phyloP scores from a whole-genome alignment of 331 rosid species.

The Quercus lobata region DNA sequence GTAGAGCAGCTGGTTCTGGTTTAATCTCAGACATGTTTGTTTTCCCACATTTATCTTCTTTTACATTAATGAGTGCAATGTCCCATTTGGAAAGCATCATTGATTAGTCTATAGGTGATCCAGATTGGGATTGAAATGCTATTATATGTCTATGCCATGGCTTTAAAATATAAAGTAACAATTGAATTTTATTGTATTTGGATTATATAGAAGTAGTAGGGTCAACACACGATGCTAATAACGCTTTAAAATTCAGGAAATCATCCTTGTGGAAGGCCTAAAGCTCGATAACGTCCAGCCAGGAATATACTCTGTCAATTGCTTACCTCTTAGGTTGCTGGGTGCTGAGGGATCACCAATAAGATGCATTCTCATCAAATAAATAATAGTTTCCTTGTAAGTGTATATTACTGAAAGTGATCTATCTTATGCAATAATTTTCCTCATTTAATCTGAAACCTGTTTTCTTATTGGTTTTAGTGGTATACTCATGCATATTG shows the following conservation, averaged over 20 bases:
- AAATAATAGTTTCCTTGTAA: constrained; percentile 6
- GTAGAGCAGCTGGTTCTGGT: neutral
- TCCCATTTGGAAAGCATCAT: neutral
- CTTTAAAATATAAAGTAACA: neutral
- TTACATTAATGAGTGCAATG: neutral
- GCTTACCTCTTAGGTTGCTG: constrained; percentile 79
- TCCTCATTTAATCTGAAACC: neutral
- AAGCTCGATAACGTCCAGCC: constrained; percentile 68
- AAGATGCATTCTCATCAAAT: constrained; percentile 68
- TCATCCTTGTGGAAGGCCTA: constrained; percentile 87
- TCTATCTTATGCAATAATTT: neutral
- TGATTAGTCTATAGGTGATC: neutral
- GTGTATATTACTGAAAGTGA: neutral
- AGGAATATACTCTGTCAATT: constrained; percentile 66
- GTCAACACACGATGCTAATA: neutral
- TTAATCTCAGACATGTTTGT: neutral
- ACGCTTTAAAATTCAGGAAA: constrained; percentile 56
- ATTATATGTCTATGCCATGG: neutral
- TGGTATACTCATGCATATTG: neutral
- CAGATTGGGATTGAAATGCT: neutral
- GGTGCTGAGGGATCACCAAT: constrained; percentile 91
- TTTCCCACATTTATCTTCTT: neutral
- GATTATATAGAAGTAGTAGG: neutral
- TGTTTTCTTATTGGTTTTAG: neutral
- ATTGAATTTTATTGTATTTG: neutral